Evolutionary conservation across 78 protist genomes (phyloP).

Genomic region (Cavenderia fasciculata): DNA sequence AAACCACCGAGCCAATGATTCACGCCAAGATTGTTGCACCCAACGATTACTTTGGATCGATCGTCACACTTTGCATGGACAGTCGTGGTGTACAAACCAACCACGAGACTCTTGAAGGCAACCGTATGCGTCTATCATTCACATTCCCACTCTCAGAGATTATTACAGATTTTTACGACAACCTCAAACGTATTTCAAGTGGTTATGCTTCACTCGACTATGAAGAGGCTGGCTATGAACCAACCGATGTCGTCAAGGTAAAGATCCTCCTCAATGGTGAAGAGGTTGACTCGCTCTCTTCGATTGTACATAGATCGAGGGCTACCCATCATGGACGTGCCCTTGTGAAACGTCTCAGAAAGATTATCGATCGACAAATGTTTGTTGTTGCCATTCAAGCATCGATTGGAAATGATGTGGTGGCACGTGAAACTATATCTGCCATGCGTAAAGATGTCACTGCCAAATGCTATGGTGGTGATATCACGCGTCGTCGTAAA

Average conservation of each 20-base stretch:
- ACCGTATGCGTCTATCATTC: constrained; percentile 59
- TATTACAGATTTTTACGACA: constrained; percentile 84
- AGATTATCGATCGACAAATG: constrained; percentile 74
- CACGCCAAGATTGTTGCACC: constrained; percentile 79
- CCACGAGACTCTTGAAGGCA: constrained; percentile 60
- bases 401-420: constrained; percentile 63
- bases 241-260: constrained; percentile 72
- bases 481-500: constrained; percentile 91
- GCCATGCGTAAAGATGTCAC: constrained; percentile 92
- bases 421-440: constrained; percentile 86
- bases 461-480: constrained; percentile 96
- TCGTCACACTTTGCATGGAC: constrained; percentile 66
- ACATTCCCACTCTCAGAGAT: constrained; percentile 90
- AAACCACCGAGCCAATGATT: constrained; percentile 83
- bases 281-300: constrained; percentile 87
- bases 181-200: constrained; percentile 59
- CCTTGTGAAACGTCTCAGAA: constrained; percentile 40
- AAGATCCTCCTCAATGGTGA: constrained; percentile 80
- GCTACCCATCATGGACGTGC: constrained; percentile 36
- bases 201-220: constrained; percentile 94
- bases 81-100: constrained; percentile 34
- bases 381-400: constrained; percentile 90
- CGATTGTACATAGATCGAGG: constrained; percentile 46
- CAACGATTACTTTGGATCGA: constrained; percentile 75
- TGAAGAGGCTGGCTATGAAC: constrained; percentile 77